These are phyloP conservation scores for Notholithocarpus densiflorus DNA, from an alignment of 306 rosid genomes.

Conservation along the genomic window DNA sequence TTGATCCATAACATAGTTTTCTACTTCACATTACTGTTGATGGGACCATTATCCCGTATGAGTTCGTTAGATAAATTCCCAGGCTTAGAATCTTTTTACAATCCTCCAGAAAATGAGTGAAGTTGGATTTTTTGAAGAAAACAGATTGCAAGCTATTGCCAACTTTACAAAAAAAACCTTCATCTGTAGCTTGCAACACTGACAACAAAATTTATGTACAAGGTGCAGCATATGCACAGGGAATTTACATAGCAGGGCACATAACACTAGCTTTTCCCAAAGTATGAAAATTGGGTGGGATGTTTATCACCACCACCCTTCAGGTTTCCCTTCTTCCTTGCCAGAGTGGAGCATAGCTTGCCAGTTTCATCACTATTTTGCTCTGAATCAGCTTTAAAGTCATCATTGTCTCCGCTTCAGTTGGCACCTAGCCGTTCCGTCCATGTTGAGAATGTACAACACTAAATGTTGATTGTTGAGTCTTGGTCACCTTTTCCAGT, in stretches of 20 bases:
- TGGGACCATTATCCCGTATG: neutral
- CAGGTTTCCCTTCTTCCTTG: conserved; percentile 51
- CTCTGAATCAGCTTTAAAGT: conserved; percentile 40
- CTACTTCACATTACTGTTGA: neutral
- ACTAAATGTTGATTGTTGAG: conserved; percentile 28
- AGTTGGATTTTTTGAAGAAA: neutral
- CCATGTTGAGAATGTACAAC: conserved; percentile 17
- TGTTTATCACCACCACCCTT: conserved; percentile 57
- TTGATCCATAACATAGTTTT: no score
- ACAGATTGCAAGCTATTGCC: neutral
- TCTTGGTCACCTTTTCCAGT: conserved; percentile 30
- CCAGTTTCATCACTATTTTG: conserved; percentile 17
- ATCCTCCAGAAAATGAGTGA: neutral
- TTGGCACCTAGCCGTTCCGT: conserved; percentile 18
- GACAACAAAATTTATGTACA: neutral
- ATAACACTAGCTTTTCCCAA: conserved; percentile 49
- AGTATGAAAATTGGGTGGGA: conserved; percentile 58
- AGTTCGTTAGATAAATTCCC: neutral
- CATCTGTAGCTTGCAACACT: neutral
- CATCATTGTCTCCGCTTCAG: conserved; percentile 53
- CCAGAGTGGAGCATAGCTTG: conserved; percentile 33
- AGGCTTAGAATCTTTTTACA: neutral
- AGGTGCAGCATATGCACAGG: neutral
- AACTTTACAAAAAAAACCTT: neutral
- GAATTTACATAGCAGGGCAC: neutral